phyloP scores from a whole-genome alignment of 192 early-diverging fungal genomes.

The Lobosporangium transversale region DNA sequence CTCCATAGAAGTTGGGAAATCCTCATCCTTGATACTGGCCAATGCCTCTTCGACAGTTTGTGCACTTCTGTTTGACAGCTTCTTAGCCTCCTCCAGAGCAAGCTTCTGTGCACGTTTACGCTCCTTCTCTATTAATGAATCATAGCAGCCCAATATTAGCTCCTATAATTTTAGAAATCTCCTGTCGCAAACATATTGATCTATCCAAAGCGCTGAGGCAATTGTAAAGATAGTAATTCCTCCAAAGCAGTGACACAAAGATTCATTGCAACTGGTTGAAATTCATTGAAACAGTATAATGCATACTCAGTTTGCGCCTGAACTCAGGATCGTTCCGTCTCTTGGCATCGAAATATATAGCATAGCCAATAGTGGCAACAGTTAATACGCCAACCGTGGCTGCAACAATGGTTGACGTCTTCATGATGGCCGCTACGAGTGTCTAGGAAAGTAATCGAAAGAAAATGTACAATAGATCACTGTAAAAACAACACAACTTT shows the following conservation, averaged over 20 bases:
- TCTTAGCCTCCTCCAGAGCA: slow-evolving; percentile 56
- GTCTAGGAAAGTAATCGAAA: not conserved
- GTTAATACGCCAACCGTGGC: slow-evolving; percentile 64
- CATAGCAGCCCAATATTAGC: no score
- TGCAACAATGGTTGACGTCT: slow-evolving; percentile 47
- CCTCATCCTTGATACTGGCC: slow-evolving; percentile 68
- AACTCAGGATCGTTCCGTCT: slow-evolving; percentile 88
- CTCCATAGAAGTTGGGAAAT: slow-evolving; percentile 77
- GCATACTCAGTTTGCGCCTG: slow-evolving; percentile 83
- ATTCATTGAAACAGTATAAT: not conserved
- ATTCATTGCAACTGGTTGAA: no score
- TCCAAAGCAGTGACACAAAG: no score
- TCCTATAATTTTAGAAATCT: no score
- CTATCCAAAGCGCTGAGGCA: no score
- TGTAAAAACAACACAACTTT: no score
- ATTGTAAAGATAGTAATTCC: no score
- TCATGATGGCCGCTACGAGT: slow-evolving; percentile 19
- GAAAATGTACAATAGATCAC: no score
- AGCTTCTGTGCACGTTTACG: slow-evolving; percentile 72
- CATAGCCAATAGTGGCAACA: slow-evolving; percentile 77
- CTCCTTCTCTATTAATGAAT: slow-evolving; percentile 57
- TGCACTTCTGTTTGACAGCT: slow-evolving; percentile 36
- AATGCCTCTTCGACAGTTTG: slow-evolving; percentile 69
- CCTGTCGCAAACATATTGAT: no score
- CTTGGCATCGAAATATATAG: slow-evolving; percentile 94